These are phyloP conservation scores for Candida tropicalis DNA, from an alignment of 1,139 yeast species.

Conservation along the genomic window DNA sequence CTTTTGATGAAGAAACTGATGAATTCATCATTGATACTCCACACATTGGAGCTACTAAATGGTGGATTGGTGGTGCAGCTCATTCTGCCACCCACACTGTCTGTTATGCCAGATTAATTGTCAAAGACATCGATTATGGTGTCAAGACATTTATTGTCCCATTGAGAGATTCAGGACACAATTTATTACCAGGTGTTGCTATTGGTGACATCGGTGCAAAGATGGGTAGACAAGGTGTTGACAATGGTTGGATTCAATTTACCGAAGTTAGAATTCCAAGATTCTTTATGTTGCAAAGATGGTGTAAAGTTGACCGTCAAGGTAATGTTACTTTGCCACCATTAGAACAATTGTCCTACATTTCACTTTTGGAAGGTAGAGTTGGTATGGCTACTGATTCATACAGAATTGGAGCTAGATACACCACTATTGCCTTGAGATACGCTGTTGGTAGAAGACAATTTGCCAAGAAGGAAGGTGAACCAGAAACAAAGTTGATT, in stretches of 20 bases:
- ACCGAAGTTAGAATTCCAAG: slow-evolving; percentile 81
- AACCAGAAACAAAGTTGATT: slow-evolving; percentile 63
- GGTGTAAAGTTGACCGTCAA: slow-evolving; percentile 68
- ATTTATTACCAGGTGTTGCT: slow-evolving; percentile 74
- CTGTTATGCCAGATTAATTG: slow-evolving; percentile 79
- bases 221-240: slow-evolving; percentile 90
- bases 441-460: slow-evolving; percentile 91
- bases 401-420: slow-evolving; percentile 76
- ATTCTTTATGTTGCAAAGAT: slow-evolving; percentile 79
- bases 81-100: slow-evolving; percentile 87
- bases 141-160: slow-evolving; percentile 92
- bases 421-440: slow-evolving; percentile 80
- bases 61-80: slow-evolving; percentile 99
- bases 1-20: slow-evolving; percentile 65
- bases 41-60: slow-evolving; percentile 87
- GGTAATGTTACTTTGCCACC: slow-evolving; percentile 79
- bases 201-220: slow-evolving; percentile 92
- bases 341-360: slow-evolving; percentile 82
- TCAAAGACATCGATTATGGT: slow-evolving; percentile 83
- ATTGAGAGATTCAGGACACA: slow-evolving; percentile 71
- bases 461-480: slow-evolving; percentile 51
- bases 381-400: slow-evolving; percentile 89
- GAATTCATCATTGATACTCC: slow-evolving; percentile 83
- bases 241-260: slow-evolving; percentile 95
- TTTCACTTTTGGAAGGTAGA: slow-evolving; percentile 86